Percentiles rank a stretch among this genome's conserved stretches.
These are phyloP conservation scores for Gonapodya sp. DNA, from an alignment of 192 early-diverging fungal genomes.

Conservation along the genomic window DNA sequence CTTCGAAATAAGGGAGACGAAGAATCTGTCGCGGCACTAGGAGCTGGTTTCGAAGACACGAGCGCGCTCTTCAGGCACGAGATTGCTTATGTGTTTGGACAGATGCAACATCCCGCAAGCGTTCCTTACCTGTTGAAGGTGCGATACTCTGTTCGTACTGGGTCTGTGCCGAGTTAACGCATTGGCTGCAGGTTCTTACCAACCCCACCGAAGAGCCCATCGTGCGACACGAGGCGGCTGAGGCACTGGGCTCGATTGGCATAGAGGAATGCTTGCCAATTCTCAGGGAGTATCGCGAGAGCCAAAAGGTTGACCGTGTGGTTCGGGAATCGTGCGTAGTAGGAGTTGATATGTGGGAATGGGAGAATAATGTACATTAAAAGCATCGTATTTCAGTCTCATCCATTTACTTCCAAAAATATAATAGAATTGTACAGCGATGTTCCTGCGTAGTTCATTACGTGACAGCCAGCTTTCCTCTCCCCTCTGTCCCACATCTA, in stretches of 20 bases:
- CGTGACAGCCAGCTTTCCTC: too few relatives aligned
- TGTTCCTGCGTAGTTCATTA: too few relatives aligned
- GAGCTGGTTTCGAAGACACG: constrained; percentile 70
- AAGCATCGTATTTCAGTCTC: not conserved
- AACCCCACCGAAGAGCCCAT: constrained; percentile 72
- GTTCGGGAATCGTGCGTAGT: constrained; percentile 88
- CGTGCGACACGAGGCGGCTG: constrained; percentile 96
- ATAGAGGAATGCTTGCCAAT: constrained; percentile 70
- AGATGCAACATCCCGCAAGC: constrained; percentile 85
- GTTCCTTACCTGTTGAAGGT: constrained; percentile 71
- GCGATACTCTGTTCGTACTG: not conserved
- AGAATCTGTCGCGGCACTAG: constrained; percentile 69
- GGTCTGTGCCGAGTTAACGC: not conserved
- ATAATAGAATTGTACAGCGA: too few relatives aligned
- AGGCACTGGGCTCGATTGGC: constrained; percentile 92
- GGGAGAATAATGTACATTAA: constrained; percentile 45
- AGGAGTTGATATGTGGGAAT: constrained; percentile 92
- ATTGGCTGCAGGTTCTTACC: constrained; percentile 32
- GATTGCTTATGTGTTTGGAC: constrained; percentile 90
- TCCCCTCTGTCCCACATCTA: too few relatives aligned
- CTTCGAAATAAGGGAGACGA: constrained; percentile 73
- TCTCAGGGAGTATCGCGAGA: constrained; percentile 60
- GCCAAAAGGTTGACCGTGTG: constrained; percentile 55
- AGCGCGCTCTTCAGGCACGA: constrained; percentile 87
- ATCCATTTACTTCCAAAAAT: too few relatives aligned